Base-by-base conservation (phyloP, 2,329 filamentous ascomycete species). In the Colletotrichum coccodes region DNA sequence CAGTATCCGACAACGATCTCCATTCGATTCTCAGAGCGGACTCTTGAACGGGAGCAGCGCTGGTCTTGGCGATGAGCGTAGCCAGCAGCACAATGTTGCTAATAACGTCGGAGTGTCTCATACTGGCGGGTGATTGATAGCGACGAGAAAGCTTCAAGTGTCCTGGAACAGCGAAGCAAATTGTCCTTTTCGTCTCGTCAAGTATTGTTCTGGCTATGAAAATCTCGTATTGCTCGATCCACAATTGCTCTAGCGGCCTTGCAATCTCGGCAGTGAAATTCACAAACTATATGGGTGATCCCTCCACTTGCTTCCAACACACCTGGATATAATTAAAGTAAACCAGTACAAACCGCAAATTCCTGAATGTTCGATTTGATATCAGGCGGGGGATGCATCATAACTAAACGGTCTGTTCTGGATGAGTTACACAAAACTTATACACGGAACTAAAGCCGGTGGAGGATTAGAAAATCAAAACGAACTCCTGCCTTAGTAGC, bases 221-320 rank as follows among this genome's bases (percentile, higher is more conserved):
- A 8, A 6, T 26, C 57, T 60, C 57, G 44, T 50, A 50, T 50
- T 9, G 14, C n/a, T 23, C 30, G 40, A 30, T 50, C 5, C 44
- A 23, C 44, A 11, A 14, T 40, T 21, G 32, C 30, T 34, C n/a
- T n/a, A 36, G 42, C 23, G 32, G 9, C n/a, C 44, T 4, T 60
- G 57, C 32, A 60, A 60, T 60, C 30, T 60, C 57, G 44, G 56
- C 30, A 47, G 36, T 38, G n/a, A n/a, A n/a, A n/a, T n/a, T n/a
- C n/a, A n/a, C n/a, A n/a, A n/a, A n/a, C n/a, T n/a, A n/a, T n/a
- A n/a, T n/a, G 12, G 36, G 9, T 38, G 9, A 38, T 38, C 36
- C 36, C 36, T 38, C 36, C 12, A 14, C 36, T n/a, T n/a, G n/a
- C n/a, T n/a, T n/a, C n/a, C n/a, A n/a, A n/a, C n/a, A n/a, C n/a